Evolutionary conservation across 2,329 filamentous ascomycete genomes (phyloP), one percentile per base, ranked within the genome.

Genomic region (Colletotrichum liaoningense): DNA sequence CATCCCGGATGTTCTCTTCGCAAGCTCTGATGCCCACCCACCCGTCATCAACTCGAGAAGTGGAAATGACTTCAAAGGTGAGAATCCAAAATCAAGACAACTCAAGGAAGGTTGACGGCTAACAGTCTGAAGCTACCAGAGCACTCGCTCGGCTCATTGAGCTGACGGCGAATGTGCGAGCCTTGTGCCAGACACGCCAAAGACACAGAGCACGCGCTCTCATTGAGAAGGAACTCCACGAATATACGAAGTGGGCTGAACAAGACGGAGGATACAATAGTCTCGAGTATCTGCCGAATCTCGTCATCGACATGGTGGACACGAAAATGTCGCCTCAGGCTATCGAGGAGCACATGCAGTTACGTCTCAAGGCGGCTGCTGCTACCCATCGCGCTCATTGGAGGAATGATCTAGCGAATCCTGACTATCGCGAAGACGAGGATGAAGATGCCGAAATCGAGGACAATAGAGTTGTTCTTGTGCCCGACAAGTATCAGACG

Each of bases 161-260:
- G 49, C 78, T 86, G 19, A 85, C 84, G 0, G 77, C 80, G 19
- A 76, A 75, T 7, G 79, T 84, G 5, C 80, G 83, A 22, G 80
- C 79, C 5, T 74, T 77, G 5, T 73, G 81, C n/a, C 84, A 86
- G 65, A 80, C 81, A 1, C 80, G 80, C n/a, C 76, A 80, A 16
- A 77, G 78, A 12, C 73, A 76, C 11, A 83, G 81, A 59, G 79
- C 80, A 5, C 76, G 83, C 0, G 58, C 49, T 0, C 76, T 81
- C 30, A 81, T 86, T 63, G 81, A 81, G 59, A 81, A 77, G 59
- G 78, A 80, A 16, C 69, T 86, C 1, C 79, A 80, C 30, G 77
- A 76, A 49, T 85, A 82, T 63, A 63, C 84, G n/a, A 78, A 74
- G 24, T 86, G 84, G 84, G 83, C 84, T 1, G 81, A 82, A n/a